Evolutionary conservation across 2,329 filamentous ascomycete genomes (phyloP), one percentile per base, ranked within the genome.

Genomic region (Aureobasidium sp.): DNA sequence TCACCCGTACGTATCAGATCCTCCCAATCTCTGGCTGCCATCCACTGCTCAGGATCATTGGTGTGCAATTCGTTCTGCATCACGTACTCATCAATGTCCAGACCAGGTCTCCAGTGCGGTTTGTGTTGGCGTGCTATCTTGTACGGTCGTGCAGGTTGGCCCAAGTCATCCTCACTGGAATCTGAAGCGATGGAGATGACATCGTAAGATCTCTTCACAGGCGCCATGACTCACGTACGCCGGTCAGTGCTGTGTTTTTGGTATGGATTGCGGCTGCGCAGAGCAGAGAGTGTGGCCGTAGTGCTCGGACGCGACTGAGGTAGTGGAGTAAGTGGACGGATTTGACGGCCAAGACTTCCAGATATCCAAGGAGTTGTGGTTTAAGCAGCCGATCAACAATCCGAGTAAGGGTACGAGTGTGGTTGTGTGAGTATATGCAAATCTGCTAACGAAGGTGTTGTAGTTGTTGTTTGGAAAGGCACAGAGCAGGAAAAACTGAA

Each of bases 131-230:
- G 55, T 20, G 55, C 29, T n/a, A 33, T 47, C 55, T 59, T 59
- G 40, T 29, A 42, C 36, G 55, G 55, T 38, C 55, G 55, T 25
- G 20, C 55, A 23, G 36, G n/a, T 33, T 11, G 43, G 20, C 3
- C 29, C 42, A 10, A 13, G 10, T 59, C 42, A 6, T 59, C 55
- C 20, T 59, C 55, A 59, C 55, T 47, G 10, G 20, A 47, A 27
- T 59, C 42, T 18, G 55, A 59, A 13, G 43, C 18, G 29, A 59
- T 59, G 27, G 55, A 59, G 55, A 59, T 59, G 27, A 59, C 55
- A 59, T 59, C 55, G 42, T 59, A n/a, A 20, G 42, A 16, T 36
- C 55, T 59, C 55, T 59, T 59, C 20, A 29, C 55, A 36, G 55
- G 40, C 55, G 55, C 55, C 55, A 59, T 59, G 42, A 36, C 42